phyloP scores from a whole-genome alignment of 2,329 filamentous ascomycete species.

The Trichophyton rubrum region DNA sequence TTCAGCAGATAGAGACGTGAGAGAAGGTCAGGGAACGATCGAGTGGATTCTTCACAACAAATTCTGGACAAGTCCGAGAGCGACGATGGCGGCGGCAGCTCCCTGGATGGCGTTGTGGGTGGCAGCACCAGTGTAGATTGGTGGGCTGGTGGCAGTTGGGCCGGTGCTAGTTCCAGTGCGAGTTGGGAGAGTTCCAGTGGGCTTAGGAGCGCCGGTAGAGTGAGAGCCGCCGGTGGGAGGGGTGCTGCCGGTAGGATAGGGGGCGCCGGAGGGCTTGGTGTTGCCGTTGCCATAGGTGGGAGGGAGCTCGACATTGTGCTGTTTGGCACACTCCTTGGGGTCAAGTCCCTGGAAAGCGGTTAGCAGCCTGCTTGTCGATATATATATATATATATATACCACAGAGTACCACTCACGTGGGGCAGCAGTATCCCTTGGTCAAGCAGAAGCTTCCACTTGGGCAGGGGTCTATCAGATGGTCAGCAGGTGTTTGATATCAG shows the following conservation, averaged over 20 bases:
- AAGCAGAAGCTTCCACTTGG: slow-evolving; percentile 13
- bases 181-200: not conserved
- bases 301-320: slow-evolving; percentile 7
- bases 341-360: slow-evolving; percentile 8
- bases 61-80: slow-evolving; percentile 8
- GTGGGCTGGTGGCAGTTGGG: slow-evolving; percentile 2
- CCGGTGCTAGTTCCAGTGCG: not conserved
- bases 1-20: not conserved
- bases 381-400: not conserved
- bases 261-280: not conserved
- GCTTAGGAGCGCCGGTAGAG: not conserved
- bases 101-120: slow-evolving; percentile 6
- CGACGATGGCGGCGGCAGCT: slow-evolving; percentile 8
- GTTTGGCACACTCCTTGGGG: slow-evolving; percentile 9
- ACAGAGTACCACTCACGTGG: slow-evolving; percentile 5
- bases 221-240: not conserved
- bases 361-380: not conserved
- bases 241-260: not conserved
- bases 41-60: not conserved
- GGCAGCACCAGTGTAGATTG: slow-evolving; percentile 9
- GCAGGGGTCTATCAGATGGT: slow-evolving; percentile 11
- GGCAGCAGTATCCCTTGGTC: slow-evolving; percentile 13
- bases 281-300: not conserved
- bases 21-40: not conserved
- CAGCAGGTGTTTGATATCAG: not conserved